phyloP scores from a whole-genome alignment of 306 rosid species.

The Gillenia trifoliata region DNA sequence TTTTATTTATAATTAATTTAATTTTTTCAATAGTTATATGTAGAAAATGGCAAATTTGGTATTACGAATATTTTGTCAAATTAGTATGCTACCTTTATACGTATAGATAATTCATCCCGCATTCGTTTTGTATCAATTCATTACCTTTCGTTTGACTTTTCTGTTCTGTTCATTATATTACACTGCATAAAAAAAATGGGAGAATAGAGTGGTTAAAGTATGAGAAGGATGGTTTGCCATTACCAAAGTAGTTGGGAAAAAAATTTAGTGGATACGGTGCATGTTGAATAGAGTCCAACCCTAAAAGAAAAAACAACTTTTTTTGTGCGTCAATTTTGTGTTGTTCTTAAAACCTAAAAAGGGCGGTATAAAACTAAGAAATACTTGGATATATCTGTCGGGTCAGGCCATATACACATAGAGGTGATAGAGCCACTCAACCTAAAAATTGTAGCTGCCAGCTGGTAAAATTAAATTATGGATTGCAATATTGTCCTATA shows the following conservation, averaged over 20 bases:
- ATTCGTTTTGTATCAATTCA: no score
- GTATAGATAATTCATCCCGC: no score
- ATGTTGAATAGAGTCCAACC: not conserved
- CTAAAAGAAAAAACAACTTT: not conserved
- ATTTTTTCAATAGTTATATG: no score
- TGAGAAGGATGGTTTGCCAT: not conserved
- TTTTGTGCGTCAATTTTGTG: not conserved
- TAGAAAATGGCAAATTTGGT: no score
- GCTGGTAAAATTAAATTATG: not conserved
- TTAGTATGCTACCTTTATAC: no score
- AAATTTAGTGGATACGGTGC: not conserved
- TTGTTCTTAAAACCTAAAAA: not conserved
- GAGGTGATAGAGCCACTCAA: not conserved
- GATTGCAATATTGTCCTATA: not conserved
- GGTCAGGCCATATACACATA: not conserved
- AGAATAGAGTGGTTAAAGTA: not conserved
- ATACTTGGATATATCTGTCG: not conserved
- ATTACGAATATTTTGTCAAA: no score
- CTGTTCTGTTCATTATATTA: no score
- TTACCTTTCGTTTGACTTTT: no score
- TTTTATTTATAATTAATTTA: no score
- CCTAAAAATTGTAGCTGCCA: not conserved
- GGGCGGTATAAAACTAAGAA: conserved; percentile 1
- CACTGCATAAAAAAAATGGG: no score
- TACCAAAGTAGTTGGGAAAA: not conserved